Conservation (phyloP, 1,139 yeast genomes). For the Suhomyces taliae region DNA sequence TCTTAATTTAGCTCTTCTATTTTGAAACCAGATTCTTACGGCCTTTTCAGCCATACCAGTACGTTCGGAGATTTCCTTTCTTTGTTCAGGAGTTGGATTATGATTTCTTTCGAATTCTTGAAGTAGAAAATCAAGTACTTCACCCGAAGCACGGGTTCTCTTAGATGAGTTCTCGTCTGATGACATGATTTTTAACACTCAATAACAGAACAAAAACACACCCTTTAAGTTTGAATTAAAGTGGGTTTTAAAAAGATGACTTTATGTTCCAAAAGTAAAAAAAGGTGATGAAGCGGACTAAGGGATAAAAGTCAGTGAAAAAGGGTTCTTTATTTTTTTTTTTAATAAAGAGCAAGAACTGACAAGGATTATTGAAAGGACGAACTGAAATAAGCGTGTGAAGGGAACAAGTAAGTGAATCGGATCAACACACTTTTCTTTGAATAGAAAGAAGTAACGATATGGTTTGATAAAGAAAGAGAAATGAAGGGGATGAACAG, state of each 20-base stretch:
- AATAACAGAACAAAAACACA: neutral
- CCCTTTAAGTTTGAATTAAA: neutral
- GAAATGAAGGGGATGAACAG: conserved; percentile 4
- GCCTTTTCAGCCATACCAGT: conserved; percentile 91
- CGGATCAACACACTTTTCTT: too few relatives aligned
- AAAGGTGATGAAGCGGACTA: too few relatives aligned
- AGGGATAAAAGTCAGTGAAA: too few relatives aligned
- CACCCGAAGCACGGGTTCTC: conserved; percentile 76
- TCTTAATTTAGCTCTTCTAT: conserved; percentile 78
- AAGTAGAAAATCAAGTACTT: conserved; percentile 67
- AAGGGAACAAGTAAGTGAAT: too few relatives aligned
- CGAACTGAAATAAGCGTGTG: neutral
- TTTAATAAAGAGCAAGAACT: neutral
- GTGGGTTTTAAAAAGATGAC: neutral
- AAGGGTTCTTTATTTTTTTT: too few relatives aligned
- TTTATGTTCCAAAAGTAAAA: too few relatives aligned
- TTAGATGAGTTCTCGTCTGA: conserved; percentile 34
- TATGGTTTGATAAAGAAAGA: neutral
- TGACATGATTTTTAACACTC: conserved; percentile 10
- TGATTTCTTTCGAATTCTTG: conserved; percentile 72
- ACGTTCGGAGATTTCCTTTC: conserved; percentile 69
- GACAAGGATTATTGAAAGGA: neutral
- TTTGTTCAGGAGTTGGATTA: conserved; percentile 63
- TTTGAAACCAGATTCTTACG: conserved; percentile 94
- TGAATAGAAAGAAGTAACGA: neutral